phyloP scores from a whole-genome alignment of 768 basidiomycete species.

The Tylopilus sp. region DNA sequence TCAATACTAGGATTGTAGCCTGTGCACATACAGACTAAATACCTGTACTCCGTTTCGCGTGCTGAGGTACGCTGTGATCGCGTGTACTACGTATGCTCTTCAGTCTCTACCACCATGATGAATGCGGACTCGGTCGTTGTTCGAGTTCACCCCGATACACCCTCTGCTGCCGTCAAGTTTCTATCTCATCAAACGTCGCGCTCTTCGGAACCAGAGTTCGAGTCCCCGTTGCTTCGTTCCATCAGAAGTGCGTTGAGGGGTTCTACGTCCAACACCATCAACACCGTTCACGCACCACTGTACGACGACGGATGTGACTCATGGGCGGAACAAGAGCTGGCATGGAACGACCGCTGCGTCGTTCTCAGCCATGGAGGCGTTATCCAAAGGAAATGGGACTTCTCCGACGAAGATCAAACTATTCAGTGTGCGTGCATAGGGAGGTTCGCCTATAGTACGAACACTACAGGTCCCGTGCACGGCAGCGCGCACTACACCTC shows the following conservation, averaged over 20 bases:
- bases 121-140: constrained; percentile 25
- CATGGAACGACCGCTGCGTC: constrained; percentile 66
- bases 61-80: background rate
- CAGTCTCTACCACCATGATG: constrained; percentile 13
- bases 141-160: constrained; percentile 40
- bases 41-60: background rate
- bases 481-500: constrained; percentile 30
- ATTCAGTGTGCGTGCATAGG: constrained; percentile 83
- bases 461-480: constrained; percentile 23
- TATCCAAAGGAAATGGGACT: constrained; percentile 71
- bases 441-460: constrained; percentile 54
- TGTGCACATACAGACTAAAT: too few species aligned
- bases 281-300: constrained; percentile 41
- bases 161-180: constrained; percentile 43
- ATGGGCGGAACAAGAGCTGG: constrained; percentile 58
- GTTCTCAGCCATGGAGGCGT: constrained; percentile 65
- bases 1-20: background rate
- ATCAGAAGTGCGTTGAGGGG: constrained; percentile 62
- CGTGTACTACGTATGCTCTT: background rate
- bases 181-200: constrained; percentile 32
- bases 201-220: constrained; percentile 7
- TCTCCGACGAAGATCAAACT: constrained; percentile 63
- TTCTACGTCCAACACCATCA: constrained; percentile 40
- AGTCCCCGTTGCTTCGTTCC: constrained; percentile 48
- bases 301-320: constrained; percentile 39